Evolutionary conservation across 495 filamentous ascomycete genomes (phyloP).

Genomic region (Margaritispora aquatica): DNA sequence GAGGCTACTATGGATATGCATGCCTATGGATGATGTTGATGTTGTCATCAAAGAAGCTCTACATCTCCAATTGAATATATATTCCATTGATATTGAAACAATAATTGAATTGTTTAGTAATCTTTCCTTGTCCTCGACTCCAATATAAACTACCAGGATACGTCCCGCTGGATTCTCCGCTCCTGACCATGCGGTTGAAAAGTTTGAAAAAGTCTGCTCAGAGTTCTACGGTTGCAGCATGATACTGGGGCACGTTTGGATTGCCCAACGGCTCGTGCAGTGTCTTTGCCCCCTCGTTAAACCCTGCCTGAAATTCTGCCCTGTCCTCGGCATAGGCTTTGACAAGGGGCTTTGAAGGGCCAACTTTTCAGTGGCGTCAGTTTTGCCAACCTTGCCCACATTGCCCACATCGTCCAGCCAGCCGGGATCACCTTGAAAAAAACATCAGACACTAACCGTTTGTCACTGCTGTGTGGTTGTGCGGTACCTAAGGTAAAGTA

Average conservation of each 20-base stretch:
- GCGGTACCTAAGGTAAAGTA: neutral
- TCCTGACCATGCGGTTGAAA: neutral
- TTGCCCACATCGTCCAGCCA: too few species aligned
- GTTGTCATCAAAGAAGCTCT: too few species aligned
- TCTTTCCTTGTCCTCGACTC: too few species aligned
- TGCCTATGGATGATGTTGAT: too few species aligned
- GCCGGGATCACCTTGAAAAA: neutral
- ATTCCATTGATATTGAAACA: too few species aligned
- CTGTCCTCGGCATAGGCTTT: neutral
- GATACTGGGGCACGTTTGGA: neutral
- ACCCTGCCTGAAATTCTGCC: neutral
- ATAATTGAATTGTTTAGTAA: neutral
- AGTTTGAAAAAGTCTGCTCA: neutral
- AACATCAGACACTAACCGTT: neutral
- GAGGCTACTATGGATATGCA: too few species aligned
- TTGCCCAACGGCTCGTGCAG: neutral
- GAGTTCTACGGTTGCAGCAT: neutral
- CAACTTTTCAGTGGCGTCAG: neutral
- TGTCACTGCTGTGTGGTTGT: too few species aligned
- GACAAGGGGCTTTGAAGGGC: too few species aligned
- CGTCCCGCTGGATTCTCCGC: neutral
- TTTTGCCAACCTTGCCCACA: neutral
- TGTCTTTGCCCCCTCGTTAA: neutral
- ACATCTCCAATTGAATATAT: too few species aligned
- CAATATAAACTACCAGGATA: neutral